Percentiles rank a stretch among this genome's conserved stretches.
phyloP scores from a whole-genome alignment of 345 rosid species.

The Eucalyptus marginata region DNA sequence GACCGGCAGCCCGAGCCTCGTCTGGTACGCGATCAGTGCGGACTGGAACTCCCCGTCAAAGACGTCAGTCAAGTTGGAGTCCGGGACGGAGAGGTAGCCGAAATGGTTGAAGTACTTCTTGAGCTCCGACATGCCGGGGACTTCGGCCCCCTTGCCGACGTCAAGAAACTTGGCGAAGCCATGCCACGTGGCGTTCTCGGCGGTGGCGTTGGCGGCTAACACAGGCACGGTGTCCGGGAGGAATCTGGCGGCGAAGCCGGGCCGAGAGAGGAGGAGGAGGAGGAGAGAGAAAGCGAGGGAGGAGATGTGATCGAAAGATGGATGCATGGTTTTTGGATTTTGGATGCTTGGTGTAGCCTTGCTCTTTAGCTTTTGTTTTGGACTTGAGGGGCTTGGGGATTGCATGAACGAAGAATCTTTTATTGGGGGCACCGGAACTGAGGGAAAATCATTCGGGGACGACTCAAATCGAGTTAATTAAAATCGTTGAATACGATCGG shows the following conservation, averaged over 20 bases:
- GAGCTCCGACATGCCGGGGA: constrained; percentile 74
- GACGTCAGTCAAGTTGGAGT: constrained; percentile 32
- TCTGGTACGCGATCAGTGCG: constrained; percentile 49
- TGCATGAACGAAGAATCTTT: neutral
- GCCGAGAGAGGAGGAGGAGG: constrained; percentile 2
- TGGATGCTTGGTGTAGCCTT: neutral
- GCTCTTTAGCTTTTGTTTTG: neutral
- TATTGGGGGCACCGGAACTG: neutral
- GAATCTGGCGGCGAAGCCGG: constrained; percentile 28
- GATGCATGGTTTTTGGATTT: neutral
- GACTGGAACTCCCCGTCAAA: constrained; percentile 49
- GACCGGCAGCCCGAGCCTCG: constrained; percentile 45
- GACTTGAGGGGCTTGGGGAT: neutral
- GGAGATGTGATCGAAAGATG: neutral
- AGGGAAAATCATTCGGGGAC: neutral
- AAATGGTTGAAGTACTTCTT: constrained; percentile 70
- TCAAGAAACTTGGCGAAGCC: constrained; percentile 55
- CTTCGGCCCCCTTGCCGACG: constrained; percentile 51
- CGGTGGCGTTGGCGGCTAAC: constrained; percentile 1
- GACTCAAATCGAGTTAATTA: neutral
- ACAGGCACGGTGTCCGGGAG: constrained; percentile 19
- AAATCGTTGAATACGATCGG: neutral
- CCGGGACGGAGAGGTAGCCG: constrained; percentile 46
- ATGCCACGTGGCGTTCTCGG: constrained; percentile 58
- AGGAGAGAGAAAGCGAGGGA: constrained; percentile 3